Conservation (phyloP, 2,329 filamentous ascomycete species). For the Aspergillus sclerotialis region DNA sequence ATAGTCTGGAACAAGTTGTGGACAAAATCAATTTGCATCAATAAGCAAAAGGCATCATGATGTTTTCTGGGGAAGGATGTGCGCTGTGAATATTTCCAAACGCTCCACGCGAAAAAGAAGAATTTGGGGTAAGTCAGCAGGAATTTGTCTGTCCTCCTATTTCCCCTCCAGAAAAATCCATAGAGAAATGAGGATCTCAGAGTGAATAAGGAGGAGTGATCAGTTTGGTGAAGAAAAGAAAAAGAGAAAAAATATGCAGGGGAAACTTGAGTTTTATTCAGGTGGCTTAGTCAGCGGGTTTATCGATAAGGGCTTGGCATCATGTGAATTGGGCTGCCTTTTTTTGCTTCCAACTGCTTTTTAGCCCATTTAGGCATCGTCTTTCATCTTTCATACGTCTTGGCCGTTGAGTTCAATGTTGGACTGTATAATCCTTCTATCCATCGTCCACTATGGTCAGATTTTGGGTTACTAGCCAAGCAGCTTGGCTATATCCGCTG, state of each 20-base stretch:
- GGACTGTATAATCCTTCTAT: too few species aligned
- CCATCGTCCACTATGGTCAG: too few species aligned
- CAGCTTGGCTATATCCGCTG: constrained; percentile 43
- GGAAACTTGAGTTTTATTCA: constrained; percentile 20
- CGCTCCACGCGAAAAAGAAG: constrained; percentile 34
- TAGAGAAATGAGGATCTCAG: constrained; percentile 30
- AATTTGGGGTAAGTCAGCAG: constrained; percentile 41
- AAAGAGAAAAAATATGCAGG: constrained; percentile 20
- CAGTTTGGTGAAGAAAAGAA: constrained; percentile 34
- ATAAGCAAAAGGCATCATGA: neutral
- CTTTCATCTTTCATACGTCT: constrained; percentile 3
- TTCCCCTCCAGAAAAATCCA: constrained; percentile 41
- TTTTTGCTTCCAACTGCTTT: too few species aligned
- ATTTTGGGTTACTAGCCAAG: constrained; percentile 24
- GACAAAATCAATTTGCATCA: constrained; percentile 23
- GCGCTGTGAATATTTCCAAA: constrained; percentile 43
- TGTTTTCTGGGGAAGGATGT: constrained; percentile 13
- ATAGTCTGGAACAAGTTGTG: constrained; percentile 53
- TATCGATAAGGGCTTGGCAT: constrained; percentile 35
- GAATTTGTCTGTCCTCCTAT: constrained; percentile 37
- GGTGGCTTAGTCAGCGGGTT: constrained; percentile 13
- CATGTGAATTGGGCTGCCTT: too few species aligned
- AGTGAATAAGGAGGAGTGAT: constrained; percentile 43
- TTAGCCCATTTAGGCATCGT: constrained; percentile 8
- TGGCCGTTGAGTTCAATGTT: too few species aligned